Conservation (phyloP, 2,329 filamentous ascomycete genomes). For the Amauroascus verrucosus region DNA sequence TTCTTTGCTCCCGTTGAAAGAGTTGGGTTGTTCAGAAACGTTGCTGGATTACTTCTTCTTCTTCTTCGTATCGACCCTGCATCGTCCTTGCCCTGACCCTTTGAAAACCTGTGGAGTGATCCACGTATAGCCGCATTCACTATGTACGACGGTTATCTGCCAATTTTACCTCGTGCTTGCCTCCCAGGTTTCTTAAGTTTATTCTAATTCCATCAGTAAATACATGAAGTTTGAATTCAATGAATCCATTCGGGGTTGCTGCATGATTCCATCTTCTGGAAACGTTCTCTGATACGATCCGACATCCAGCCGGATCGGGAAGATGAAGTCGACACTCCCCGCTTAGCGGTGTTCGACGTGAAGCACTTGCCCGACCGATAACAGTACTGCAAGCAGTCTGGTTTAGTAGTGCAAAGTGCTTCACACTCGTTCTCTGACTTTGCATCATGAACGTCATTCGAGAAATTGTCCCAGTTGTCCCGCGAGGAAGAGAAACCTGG, state of each 20-base stretch:
- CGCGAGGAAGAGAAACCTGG: not conserved
- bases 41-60: too few relatives aligned
- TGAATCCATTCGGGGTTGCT: conserved; percentile 9
- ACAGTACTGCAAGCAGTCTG: conserved; percentile 13
- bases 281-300: conserved; percentile 9
- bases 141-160: too few relatives aligned
- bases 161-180: too few relatives aligned
- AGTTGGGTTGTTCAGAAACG: too few relatives aligned
- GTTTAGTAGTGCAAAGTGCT: not conserved
- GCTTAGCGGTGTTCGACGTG: conserved; percentile 8
- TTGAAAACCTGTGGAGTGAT: too few relatives aligned
- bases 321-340: not conserved
- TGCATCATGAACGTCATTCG: conserved; percentile 7
- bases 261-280: conserved; percentile 8
- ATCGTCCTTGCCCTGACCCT: too few relatives aligned
- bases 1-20: too few relatives aligned
- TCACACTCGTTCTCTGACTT: conserved; percentile 4
- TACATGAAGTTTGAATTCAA: not conserved
- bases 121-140: too few relatives aligned
- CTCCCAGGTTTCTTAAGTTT: too few relatives aligned
- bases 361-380: conserved; percentile 8
- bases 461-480: conserved; percentile 14
- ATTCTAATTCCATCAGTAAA: not conserved
- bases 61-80: too few relatives aligned
- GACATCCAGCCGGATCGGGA: conserved; percentile 12